Evolutionary conservation across 345 rosid species (phyloP).

Genomic region (Microthlaspi erraticum): DNA sequence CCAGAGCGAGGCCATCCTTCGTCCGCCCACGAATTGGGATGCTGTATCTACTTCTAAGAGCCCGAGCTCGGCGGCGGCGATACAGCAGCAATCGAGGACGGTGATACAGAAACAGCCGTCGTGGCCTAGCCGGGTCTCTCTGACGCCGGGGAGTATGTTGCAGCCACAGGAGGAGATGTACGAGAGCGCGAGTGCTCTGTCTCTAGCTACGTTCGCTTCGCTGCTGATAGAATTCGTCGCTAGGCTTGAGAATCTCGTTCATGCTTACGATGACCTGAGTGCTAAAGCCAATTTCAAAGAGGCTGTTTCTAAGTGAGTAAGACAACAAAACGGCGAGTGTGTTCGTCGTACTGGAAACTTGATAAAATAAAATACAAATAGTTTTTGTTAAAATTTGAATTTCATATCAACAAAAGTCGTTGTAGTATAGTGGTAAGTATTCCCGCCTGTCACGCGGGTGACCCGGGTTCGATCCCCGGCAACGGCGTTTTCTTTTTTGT

Average conservation of each 20-base stretch:
- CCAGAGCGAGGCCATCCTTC: conserved; percentile 40
- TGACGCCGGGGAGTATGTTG: conserved; percentile 36
- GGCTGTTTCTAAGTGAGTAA: conserved; percentile 18
- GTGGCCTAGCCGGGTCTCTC: conserved; percentile 53
- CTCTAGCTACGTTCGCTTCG: conserved; percentile 84
- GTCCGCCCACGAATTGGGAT: conserved; percentile 40
- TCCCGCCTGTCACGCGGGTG: conserved; percentile 88
- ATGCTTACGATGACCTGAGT: conserved; percentile 67
- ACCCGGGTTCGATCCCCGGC: conserved; percentile 97
- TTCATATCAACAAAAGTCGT: too few relatives aligned
- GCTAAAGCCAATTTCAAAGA: conserved; percentile 69
- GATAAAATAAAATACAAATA: too few relatives aligned
- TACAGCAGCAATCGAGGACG: conserved; percentile 11
- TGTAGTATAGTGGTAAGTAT: conserved; percentile 91
- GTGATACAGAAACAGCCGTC: conserved; percentile 53
- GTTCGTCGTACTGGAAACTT: too few relatives aligned
- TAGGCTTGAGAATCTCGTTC: conserved; percentile 70
- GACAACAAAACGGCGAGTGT: not conserved
- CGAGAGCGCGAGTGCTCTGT: conserved; percentile 77
- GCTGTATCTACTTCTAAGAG: not conserved
- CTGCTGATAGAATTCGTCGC: conserved; percentile 84
- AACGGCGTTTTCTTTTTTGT: conserved; percentile 52
- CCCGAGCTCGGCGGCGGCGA: not conserved
- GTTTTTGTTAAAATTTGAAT: too few relatives aligned
- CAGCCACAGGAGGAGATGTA: conserved; percentile 46